phyloP scores from a whole-genome alignment of 495 filamentous ascomycete species.

The Bacidia gigantensis region DNA sequence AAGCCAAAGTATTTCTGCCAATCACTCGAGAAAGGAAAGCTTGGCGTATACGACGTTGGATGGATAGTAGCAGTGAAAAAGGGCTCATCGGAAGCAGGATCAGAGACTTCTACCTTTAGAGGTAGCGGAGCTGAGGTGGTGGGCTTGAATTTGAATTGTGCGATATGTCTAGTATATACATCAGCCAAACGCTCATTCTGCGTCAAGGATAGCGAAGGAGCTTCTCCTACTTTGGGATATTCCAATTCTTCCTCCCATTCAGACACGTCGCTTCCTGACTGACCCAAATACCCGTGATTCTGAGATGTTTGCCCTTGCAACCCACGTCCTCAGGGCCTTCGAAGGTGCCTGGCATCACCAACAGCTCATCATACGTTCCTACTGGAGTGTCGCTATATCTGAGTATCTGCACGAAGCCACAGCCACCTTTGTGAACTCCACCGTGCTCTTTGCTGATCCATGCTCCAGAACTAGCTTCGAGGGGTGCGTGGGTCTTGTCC shows the following conservation, averaged over 20 bases:
- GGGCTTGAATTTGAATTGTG: constrained; percentile 33
- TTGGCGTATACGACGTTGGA: constrained; percentile 27
- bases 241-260: constrained; percentile 38
- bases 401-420: constrained; percentile 33
- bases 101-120: constrained; percentile 30
- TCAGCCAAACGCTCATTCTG: neutral
- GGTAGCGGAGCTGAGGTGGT: constrained; percentile 10
- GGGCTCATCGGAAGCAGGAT: constrained; percentile 19
- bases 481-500: constrained; percentile 26
- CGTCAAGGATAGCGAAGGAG: neutral
- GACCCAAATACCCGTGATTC: constrained; percentile 38
- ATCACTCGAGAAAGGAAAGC: constrained; percentile 27
- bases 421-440: constrained; percentile 28
- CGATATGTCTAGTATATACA: constrained; percentile 25
- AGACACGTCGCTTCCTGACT: constrained; percentile 32
- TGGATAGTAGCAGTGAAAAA: constrained; percentile 33
- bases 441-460: constrained; percentile 17
- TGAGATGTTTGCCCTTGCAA: constrained; percentile 9
- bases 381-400: constrained; percentile 36
- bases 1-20: constrained; percentile 24
- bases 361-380: constrained; percentile 38
- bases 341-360: constrained; percentile 32
- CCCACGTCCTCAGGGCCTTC: constrained; percentile 19
- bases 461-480: constrained; percentile 25
- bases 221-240: constrained; percentile 30